These are phyloP conservation scores for Isabelozyma heimii DNA, from an alignment of 805 yeast genomes.

Conservation along the genomic window DNA sequence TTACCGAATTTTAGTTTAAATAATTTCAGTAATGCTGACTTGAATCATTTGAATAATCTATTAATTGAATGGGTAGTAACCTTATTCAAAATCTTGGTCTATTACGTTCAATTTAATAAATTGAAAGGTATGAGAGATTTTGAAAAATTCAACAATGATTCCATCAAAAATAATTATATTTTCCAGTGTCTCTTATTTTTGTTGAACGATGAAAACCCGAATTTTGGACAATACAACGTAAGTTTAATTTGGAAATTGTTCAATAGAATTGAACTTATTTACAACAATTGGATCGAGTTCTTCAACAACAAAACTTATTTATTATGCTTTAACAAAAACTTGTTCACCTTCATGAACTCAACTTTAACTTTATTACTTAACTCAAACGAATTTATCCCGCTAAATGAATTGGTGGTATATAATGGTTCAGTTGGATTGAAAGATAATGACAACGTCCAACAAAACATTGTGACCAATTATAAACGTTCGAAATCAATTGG, in stretches of 20 bases:
- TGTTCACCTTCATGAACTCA: background rate
- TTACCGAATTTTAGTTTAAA: conserved; percentile 9
- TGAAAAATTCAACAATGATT: conserved; percentile 9
- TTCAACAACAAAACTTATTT: background rate
- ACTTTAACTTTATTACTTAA: background rate
- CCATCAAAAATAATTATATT: conserved; percentile 16
- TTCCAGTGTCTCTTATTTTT: conserved; percentile 26
- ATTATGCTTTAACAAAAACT: background rate
- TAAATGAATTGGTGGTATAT: background rate
- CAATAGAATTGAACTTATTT: conserved; percentile 3
- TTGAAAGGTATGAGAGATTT: background rate
- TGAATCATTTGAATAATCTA: conserved; percentile 28
- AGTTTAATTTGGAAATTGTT: conserved; percentile 7
- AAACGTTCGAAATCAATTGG: background rate
- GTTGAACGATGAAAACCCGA: conserved; percentile 8
- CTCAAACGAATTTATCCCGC: background rate
- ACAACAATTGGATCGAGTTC: conserved; percentile 9
- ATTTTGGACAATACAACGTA: conserved; percentile 5
- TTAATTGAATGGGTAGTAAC: conserved; percentile 48
- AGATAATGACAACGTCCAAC: background rate
- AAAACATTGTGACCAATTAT: background rate
- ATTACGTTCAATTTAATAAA: conserved; percentile 11
- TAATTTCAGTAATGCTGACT: conserved; percentile 18
- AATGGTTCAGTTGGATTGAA: background rate
- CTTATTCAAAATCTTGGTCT: conserved; percentile 41